A percentile compares a stretch with the other conserved stretches of the same genome.
Conservation (phyloP, 106 monocot genomes). For the Allium sativum region DNA sequence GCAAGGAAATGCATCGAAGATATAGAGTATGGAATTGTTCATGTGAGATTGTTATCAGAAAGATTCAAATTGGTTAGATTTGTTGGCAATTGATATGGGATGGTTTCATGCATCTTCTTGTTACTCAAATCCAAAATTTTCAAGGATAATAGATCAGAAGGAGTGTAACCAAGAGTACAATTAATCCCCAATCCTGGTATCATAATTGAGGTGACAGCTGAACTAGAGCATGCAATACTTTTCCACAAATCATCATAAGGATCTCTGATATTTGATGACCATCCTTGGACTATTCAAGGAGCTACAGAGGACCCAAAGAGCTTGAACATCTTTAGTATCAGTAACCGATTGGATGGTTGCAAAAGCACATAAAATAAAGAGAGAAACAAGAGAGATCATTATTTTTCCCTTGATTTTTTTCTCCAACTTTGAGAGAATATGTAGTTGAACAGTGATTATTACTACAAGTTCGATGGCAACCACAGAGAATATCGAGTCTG, state of each 20-base stretch:
- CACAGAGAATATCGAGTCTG: too few species aligned
- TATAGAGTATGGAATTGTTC: slow-evolving; percentile 76
- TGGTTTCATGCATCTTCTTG: slow-evolving; percentile 57
- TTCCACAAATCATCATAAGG: slow-evolving; percentile 58
- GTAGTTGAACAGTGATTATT: too few species aligned
- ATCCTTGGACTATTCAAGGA: slow-evolving; percentile 41
- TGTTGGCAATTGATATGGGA: slow-evolving; percentile 82
- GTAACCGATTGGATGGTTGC: slow-evolving; percentile 9
- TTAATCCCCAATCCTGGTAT: slow-evolving; percentile 58
- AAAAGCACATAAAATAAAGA: slow-evolving; percentile 2
- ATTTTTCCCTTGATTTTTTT: slow-evolving; percentile 6
- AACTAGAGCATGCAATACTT: slow-evolving; percentile 44
- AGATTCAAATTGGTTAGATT: slow-evolving; percentile 85
- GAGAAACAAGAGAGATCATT: slow-evolving; percentile 12
- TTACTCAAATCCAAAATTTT: slow-evolving; percentile 76
- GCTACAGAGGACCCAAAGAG: slow-evolving; percentile 33
- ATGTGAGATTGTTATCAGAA: slow-evolving; percentile 54
- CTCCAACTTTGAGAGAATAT: too few species aligned
- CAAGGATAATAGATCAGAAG: slow-evolving; percentile 55
- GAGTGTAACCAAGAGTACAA: slow-evolving; percentile 69
- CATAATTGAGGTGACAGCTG: slow-evolving; percentile 41
- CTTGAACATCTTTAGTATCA: slow-evolving; percentile 24
- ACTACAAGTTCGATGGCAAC: too few species aligned
- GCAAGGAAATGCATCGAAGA: slow-evolving; percentile 54
- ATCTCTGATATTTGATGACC: slow-evolving; percentile 45